Evolutionary conservation across 768 basidiomycete genomes (phyloP).

Genomic region (Lyophyllum semitale): DNA sequence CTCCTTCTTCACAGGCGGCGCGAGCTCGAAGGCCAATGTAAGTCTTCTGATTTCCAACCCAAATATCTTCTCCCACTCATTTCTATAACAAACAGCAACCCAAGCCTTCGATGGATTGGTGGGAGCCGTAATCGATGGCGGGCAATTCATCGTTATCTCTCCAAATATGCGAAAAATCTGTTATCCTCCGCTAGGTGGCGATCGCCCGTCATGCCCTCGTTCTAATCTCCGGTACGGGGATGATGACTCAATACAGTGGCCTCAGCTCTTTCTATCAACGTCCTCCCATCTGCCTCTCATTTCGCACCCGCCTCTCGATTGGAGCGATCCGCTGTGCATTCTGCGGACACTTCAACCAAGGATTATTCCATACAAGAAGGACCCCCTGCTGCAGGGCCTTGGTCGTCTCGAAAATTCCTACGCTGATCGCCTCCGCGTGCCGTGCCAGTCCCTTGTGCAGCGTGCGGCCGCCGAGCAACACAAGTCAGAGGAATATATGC

Average conservation of each 20-base stretch:
- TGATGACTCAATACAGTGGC: not conserved
- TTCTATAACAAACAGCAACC: not conserved
- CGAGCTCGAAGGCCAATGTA: too few species aligned
- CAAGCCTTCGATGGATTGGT: not conserved
- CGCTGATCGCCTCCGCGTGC: not conserved
- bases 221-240: not conserved
- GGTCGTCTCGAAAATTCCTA: too few species aligned
- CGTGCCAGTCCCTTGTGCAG: too few species aligned
- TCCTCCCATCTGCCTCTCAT: not conserved
- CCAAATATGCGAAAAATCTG: not conserved
- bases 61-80: too few species aligned
- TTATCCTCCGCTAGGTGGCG: not conserved
- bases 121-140: not conserved
- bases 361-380: too few species aligned
- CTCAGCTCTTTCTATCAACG: not conserved
- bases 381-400: too few species aligned
- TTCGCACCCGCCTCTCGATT: not conserved
- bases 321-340: not conserved
- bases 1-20: too few species aligned
- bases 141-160: not conserved
- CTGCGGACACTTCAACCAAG: not conserved
- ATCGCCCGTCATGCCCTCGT: not conserved
- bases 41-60: too few species aligned
- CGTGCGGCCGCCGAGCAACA: too few species aligned
- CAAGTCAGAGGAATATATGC: too few species aligned